Conservation (phyloP, 306 rosid genomes). For the Glycine soja region DNA sequence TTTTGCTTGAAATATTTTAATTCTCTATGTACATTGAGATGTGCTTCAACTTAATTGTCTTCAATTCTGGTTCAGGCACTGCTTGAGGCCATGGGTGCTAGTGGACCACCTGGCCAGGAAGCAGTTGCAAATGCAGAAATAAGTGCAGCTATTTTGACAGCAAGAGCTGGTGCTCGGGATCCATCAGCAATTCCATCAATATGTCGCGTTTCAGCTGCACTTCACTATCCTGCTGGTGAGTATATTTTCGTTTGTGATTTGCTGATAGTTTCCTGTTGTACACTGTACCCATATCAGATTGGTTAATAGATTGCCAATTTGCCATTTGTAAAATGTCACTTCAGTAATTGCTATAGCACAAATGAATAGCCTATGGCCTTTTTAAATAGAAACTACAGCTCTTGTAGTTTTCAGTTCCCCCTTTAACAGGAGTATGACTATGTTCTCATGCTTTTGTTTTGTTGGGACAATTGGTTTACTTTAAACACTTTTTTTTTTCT, state of each 20-base stretch:
- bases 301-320: not conserved
- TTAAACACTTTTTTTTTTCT: not conserved
- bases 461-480: not conserved
- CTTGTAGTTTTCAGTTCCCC: not conserved
- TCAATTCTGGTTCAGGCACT: constrained; percentile 73
- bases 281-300: not conserved
- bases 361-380: not conserved
- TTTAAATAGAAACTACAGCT: not conserved
- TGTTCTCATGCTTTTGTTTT: not conserved
- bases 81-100: constrained; percentile 86
- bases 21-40: constrained; percentile 28
- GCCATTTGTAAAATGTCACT: constrained; percentile 1
- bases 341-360: constrained; percentile 6
- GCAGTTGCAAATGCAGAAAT: constrained; percentile 91
- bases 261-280: constrained; percentile 24
- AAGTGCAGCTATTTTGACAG: constrained; percentile 90
- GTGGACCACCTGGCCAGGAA: constrained; percentile 89
- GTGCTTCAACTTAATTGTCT: constrained; percentile 35
- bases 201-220: constrained; percentile 92
- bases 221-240: constrained; percentile 95
- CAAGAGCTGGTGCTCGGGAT: constrained; percentile 97
- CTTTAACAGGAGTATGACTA: not conserved
- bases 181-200: constrained; percentile 98
- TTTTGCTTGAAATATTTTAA: constrained; percentile 27
- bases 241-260: constrained; percentile 29